Conservation (phyloP, 176 grass and related monocot species). For the Panicum miliaceum region DNA sequence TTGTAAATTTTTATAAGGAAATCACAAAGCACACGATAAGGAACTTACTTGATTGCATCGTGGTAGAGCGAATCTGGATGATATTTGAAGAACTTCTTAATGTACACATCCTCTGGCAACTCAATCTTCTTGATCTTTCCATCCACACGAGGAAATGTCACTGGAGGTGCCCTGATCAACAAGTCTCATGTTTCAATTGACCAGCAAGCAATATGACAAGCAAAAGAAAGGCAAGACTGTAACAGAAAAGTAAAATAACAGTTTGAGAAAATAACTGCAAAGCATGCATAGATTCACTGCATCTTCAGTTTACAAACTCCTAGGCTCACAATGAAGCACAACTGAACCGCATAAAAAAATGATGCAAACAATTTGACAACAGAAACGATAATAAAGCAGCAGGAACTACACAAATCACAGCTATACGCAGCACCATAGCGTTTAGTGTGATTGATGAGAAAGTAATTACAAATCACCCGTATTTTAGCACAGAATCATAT, state of each 20-base stretch:
- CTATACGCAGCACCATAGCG: background rate
- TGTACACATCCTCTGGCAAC: slow-evolving; percentile 71
- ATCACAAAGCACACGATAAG: background rate
- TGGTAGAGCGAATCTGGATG: slow-evolving; percentile 79
- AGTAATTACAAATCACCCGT: too few relatives aligned
- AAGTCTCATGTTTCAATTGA: background rate
- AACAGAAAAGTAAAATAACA: too few relatives aligned
- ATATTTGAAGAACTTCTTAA: slow-evolving; percentile 66
- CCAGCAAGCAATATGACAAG: background rate
- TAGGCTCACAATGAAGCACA: background rate
- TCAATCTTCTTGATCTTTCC: slow-evolving; percentile 64
- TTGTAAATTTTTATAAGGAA: background rate
- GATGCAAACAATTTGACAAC: background rate
- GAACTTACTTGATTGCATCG: slow-evolving; percentile 73
- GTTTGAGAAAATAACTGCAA: background rate
- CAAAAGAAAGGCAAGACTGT: slow-evolving; percentile 4
- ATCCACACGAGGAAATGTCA: slow-evolving; percentile 65
- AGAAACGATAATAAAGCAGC: background rate
- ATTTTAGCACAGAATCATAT: background rate
- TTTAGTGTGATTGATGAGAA: background rate
- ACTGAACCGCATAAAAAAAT: background rate
- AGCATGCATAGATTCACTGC: background rate
- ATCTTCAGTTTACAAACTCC: slow-evolving; percentile 5
- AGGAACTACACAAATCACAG: background rate
- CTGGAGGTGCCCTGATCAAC: slow-evolving; percentile 67